phyloP scores from a whole-genome alignment of 1,284 basidiomycete genomes.

The Peniophora sp. region DNA sequence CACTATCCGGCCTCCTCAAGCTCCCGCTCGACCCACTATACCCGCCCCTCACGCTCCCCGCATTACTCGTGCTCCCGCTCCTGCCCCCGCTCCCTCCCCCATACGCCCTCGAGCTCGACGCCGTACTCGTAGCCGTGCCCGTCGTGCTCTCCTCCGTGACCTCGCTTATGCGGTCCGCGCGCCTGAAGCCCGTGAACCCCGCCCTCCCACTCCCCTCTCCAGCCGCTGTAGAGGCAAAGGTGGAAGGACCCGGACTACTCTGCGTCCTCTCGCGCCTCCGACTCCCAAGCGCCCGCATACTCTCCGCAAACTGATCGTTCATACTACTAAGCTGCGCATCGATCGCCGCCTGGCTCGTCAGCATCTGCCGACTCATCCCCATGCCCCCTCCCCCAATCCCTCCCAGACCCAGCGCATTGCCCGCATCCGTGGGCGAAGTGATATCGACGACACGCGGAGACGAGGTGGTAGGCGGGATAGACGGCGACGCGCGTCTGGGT shows the following conservation, averaged over 20 bases:
- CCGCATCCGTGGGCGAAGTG: neutral
- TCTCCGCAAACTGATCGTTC: conserved; percentile 56
- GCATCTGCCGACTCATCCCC: conserved; percentile 24
- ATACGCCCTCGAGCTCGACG: conserved; percentile 2
- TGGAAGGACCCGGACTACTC: conserved; percentile 6
- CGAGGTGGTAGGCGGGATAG: neutral
- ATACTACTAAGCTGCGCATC: conserved; percentile 54
- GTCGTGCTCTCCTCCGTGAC: conserved; percentile 10
- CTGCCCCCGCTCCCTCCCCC: conserved; percentile 2
- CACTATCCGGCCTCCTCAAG: conserved; percentile 12
- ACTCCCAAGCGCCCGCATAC: conserved; percentile 28
- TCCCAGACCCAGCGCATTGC: conserved; percentile 8
- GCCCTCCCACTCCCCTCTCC: no score
- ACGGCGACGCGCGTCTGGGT: neutral
- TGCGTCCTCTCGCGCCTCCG: conserved; percentile 16
- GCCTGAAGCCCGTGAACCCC: conserved; percentile 1
- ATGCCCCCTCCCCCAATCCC: no score
- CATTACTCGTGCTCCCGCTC: conserved; percentile 4
- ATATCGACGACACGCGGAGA: no score
- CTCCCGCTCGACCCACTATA: conserved; percentile 6
- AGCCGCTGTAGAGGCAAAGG: no score
- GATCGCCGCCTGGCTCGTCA: conserved; percentile 54
- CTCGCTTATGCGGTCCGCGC: conserved; percentile 14
- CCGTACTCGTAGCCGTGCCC: conserved; percentile 1
- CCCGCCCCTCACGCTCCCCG: conserved; percentile 4